Conservation (phyloP, 768 basidiomycete species). For the Mycena haematopus region DNA sequence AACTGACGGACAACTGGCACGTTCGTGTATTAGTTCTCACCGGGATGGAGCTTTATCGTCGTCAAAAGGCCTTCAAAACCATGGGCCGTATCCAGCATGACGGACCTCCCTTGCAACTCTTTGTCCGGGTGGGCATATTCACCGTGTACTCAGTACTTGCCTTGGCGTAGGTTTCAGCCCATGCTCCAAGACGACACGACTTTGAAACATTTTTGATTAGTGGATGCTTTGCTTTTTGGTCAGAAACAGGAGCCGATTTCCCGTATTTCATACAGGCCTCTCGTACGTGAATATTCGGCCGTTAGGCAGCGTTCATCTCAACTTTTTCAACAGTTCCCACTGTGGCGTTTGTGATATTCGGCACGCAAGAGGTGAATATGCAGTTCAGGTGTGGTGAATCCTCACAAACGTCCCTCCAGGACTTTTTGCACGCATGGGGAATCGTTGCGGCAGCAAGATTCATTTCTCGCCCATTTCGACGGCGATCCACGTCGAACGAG, state of each 20-base stretch:
- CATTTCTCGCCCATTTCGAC: background rate
- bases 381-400: background rate
- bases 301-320: background rate
- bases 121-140: slow-evolving; percentile 9
- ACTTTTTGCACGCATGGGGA: slow-evolving; percentile 1
- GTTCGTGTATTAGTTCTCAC: slow-evolving; percentile 14
- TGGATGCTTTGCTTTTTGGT: slow-evolving; percentile 15
- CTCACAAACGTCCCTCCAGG: background rate
- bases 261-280: slow-evolving; percentile 15
- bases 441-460: background rate
- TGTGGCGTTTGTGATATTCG: slow-evolving; percentile 11
- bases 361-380: slow-evolving; percentile 7
- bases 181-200: background rate
- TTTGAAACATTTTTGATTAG: background rate
- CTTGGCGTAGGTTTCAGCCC: slow-evolving; percentile 2
- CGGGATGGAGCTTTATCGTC: slow-evolving; percentile 15
- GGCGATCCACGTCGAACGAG: background rate
- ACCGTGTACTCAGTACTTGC: slow-evolving; percentile 10
- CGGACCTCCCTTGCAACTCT: slow-evolving; percentile 1
- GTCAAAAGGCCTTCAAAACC: slow-evolving; percentile 2
- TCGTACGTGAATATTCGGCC: background rate
- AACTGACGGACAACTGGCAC: too few species aligned
- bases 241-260: background rate
- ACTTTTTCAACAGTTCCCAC: slow-evolving; percentile 8
- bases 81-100: background rate